Evolutionary conservation across 176 grass and related monocot species (phyloP), one percentile per base, ranked within the genome.

Genomic region (Phoenix roebelenii): DNA sequence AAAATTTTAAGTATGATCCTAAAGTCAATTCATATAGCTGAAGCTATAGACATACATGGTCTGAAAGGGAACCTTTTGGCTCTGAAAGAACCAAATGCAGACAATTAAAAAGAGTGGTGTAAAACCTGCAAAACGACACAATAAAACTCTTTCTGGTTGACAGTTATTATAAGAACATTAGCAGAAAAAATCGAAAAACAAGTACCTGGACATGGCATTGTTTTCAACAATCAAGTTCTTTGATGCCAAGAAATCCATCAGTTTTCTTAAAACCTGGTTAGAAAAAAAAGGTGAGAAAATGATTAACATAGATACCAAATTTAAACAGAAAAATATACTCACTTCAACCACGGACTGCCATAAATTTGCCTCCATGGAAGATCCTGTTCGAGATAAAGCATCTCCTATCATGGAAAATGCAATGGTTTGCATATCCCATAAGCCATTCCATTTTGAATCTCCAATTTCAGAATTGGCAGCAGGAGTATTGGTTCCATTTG

Each of bases 341-440:
- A 95, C 91, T 83, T 87, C 77, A 66, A 87, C 25, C 65, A 79
- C 70, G 16, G 80, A 87, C 22, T 79, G 86, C 91, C 91, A 95
- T 60, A 84, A 79, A 79, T 84, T 65, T 67, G 59, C 68, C 5
- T 74, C 59, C 12, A 95, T 61, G 70, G 60, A 86, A 69, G 91
- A 87, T 58, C 76, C 83, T 68, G 55, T 71, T 74, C 52, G 74
- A 73, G 51, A 76, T 59, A 87, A 52, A 75, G 81, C 68, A 80
- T 89, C 79, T 79, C 82, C 80, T 54, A 87, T 23, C 78, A 84
- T 68, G 16, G 80, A 90, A 82, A 95, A 73, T 73, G 86, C 74
- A 72, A 80, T 75, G 70, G 73, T 84, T 77, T 87, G 65, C 86
- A 86, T 78, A 77, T 95, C 86, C 91, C 83, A 95, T 44, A 83